These are phyloP conservation scores for Diacronema lutheri DNA, from an alignment of 78 protist species.

Conservation along the genomic window DNA sequence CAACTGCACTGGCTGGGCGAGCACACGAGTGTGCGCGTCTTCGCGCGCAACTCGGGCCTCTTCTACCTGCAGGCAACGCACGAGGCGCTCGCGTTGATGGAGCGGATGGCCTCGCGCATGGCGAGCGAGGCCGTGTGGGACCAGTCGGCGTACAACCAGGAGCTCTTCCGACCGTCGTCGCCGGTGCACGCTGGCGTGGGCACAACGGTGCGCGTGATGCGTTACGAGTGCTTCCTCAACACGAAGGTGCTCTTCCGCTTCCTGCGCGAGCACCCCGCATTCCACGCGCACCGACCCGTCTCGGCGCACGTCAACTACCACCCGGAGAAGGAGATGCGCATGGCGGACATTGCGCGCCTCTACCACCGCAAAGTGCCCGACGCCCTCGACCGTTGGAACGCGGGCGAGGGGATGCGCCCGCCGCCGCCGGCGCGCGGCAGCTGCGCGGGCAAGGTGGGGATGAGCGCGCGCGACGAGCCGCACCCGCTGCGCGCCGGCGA, in stretches of 20 bases:
- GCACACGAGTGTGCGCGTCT: not conserved
- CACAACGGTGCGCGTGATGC: not conserved
- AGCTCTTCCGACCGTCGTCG: not conserved
- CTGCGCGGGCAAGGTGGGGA: constrained; percentile 12
- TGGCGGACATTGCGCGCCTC: not conserved
- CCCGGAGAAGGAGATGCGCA: constrained; percentile 13
- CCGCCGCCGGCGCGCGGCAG: not conserved
- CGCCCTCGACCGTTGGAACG: not conserved
- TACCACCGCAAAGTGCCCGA: not conserved
- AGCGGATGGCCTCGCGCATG: not conserved
- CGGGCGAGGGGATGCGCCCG: not conserved
- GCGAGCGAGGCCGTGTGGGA: not conserved
- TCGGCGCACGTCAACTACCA: not conserved
- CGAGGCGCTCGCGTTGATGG: not conserved
- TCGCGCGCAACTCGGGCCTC: constrained; percentile 26
- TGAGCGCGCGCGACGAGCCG: not conserved
- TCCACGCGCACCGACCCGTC: not conserved
- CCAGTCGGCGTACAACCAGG: constrained; percentile 11
- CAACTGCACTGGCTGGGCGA: too few species aligned
- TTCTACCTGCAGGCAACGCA: constrained; percentile 4
- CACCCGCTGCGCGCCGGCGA: too few species aligned
- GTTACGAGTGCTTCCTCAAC: constrained; percentile 9
- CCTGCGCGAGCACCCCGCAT: not conserved
- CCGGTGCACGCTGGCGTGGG: not conserved
- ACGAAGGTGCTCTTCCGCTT: not conserved